Conservation (phyloP, 768 basidiomycete species). For the Termitomyces sp. region DNA sequence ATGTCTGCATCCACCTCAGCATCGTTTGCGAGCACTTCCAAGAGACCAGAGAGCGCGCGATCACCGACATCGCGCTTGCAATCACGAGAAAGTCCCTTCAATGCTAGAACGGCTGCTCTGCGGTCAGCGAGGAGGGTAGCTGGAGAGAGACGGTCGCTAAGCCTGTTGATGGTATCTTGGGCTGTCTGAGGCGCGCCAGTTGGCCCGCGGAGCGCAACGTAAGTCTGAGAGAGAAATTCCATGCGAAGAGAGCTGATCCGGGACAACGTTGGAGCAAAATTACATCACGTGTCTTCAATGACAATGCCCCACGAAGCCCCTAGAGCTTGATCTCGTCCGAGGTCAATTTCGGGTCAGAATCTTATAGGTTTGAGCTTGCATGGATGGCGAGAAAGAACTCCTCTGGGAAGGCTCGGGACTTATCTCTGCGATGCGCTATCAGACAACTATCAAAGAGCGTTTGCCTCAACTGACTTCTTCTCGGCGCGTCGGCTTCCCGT, state of each 20-base stretch:
- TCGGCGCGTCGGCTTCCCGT: not conserved
- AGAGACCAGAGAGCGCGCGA: conserved; percentile 67
- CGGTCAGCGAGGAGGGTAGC: conserved; percentile 86
- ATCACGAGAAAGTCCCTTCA: conserved; percentile 90
- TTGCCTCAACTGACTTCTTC: too few relatives aligned
- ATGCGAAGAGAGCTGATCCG: conserved; percentile 26
- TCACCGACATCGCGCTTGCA: conserved; percentile 87
- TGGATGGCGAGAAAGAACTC: not conserved
- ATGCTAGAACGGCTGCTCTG: conserved; percentile 85
- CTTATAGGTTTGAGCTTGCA: not conserved
- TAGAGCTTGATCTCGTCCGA: too few relatives aligned
- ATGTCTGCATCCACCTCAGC: conserved; percentile 89
- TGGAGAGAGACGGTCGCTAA: conserved; percentile 89
- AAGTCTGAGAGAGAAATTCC: conserved; percentile 85
- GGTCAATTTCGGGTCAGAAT: not conserved
- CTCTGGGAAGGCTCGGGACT: not conserved
- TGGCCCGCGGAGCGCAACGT: conserved; percentile 80
- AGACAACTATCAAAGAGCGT: not conserved
- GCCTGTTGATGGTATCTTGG: conserved; percentile 77
- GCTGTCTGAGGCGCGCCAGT: conserved; percentile 81
- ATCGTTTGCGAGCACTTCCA: conserved; percentile 81
- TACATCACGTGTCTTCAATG: conserved; percentile 10
- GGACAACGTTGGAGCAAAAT: not conserved
- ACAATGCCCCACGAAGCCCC: too few relatives aligned
- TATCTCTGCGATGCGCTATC: not conserved